Conservation (phyloP, 371 early-diverging fungal species). For the Lichtheimia ornata region DNA sequence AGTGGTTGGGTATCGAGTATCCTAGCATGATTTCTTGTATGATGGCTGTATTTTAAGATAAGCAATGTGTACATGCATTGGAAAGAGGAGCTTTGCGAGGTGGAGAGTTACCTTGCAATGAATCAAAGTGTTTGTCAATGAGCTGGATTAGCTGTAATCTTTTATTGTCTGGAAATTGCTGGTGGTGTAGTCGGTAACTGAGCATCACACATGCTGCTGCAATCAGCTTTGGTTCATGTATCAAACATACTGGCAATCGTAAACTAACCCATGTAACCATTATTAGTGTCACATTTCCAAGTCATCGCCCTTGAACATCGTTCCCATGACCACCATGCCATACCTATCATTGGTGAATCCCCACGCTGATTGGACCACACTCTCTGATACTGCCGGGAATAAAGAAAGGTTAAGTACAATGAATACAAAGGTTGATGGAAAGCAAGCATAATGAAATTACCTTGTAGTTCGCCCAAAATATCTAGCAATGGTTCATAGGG, state of each 20-base stretch:
- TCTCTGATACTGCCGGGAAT: conserved; percentile 14
- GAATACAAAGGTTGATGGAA: neutral
- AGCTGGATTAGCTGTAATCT: neutral
- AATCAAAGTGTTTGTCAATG: conserved; percentile 1
- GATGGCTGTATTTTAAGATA: neutral
- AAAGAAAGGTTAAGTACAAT: neutral
- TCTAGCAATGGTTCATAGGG: conserved; percentile 63
- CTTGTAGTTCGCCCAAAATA: conserved; percentile 39
- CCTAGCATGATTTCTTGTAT: conserved; percentile 1
- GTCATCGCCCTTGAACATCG: no score
- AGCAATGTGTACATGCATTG: neutral
- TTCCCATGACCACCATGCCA: neutral
- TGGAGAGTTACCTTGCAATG: neutral
- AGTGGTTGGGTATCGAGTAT: neutral
- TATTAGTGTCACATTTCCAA: neutral
- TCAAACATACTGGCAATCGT: conserved; percentile 34
- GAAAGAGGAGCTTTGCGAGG: neutral
- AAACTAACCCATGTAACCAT: conserved; percentile 18
- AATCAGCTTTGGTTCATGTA: conserved; percentile 38
- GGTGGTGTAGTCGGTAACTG: conserved; percentile 10
- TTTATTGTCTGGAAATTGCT: conserved; percentile 1
- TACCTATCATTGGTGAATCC: conserved; percentile 63
- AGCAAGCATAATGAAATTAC: conserved; percentile 22
- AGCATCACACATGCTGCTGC: conserved; percentile 36
- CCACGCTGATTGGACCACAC: conserved; percentile 50